Evolutionary conservation across 2,329 filamentous ascomycete genomes (phyloP), one percentile per base, ranked within the genome.

Genomic region (Bipolaris gigantea): DNA sequence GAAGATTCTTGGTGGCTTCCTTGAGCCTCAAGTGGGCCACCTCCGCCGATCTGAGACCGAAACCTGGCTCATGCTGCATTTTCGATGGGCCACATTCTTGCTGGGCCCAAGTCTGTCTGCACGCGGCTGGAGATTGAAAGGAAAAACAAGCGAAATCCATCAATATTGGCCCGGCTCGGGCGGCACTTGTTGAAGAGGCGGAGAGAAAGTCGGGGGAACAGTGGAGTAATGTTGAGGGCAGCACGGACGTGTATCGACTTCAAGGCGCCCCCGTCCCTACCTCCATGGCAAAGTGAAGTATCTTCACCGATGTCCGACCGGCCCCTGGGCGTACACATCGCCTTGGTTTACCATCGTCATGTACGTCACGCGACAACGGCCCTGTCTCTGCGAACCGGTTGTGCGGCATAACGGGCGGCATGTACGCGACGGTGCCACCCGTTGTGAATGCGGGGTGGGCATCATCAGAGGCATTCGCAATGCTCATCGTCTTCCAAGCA

Each of bases 1-100:
- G 52, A 51, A 55, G 16, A 16, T 55, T 55, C 52, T 55, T 55
- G 44, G 52, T 51, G 48, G 38, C 42, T 55, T 55, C 52, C 48
- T 46, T 55, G 48, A 55, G 52, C 52, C 52, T 55, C 52, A 55
- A 42, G 42, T 54, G 52, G 52, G 38, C 32, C 48, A 16, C n/a
- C 38, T 48, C 33, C 42, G 48, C 50, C 50, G 48, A 53, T 53
- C 45, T 34, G 45, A 50, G 27, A 46, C 50, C 34, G 34, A 48
- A 48, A 53, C 39, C 45, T 43, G 51, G 51, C 19, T 44, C 32
- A 39, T 40, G 46, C 45, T 50, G 40, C 51, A 50, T 44, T 42
- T 19, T 39, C 35, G 34, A 43, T 39, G 51, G 51, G 34, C 35
- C 51, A 35, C 19, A 30, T 18, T 21, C 30, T 39, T 38, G 23